Base-by-base conservation (phyloP, 2,329 filamentous ascomycete species). In the Xylogone sp. region DNA sequence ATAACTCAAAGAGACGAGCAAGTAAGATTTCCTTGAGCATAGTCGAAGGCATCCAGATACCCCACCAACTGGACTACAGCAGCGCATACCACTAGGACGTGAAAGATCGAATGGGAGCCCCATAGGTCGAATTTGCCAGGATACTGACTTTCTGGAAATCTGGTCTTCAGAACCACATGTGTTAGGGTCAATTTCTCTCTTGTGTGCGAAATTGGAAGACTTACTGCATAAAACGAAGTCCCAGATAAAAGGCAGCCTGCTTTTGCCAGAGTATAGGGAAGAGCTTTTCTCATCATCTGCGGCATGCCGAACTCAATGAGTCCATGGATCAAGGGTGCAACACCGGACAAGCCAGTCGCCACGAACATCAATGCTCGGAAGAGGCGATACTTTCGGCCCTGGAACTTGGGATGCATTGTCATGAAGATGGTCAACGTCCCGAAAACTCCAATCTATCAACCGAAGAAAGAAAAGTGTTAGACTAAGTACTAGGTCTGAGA, bases 361-460 rank as follows among this genome's bases (percentile, higher is more conserved):
- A 59, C 42, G 44, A 64, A 66, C 22, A 61, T 59, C 2, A 54
- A 52, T 2, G 59, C 48, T 46, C 62, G 53, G 16, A 59, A 57
- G 13, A 48, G 56, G 46, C 62, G 48, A 20, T 59, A 55, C 19
- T 45, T 47, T 13, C 52, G 51, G 20, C 52, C 39, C 9, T 53
- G 49, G 44, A 61, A 62, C 46, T 31, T 52, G 16, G 54, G 60
- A 31, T 57, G 49, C 2, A 65, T 24, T 24, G 57, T 58, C 6
- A 72, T 64, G 44, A 69, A 54, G 9, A 67, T 66, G n/a, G 68
- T 69, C 5, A 67, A 44, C 1, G 60, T 52, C 2, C 65, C 63
- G 21, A 75, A 62, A 7, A 55, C 59, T 9, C 62, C 57, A 22
- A 71, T 72, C 69, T 74, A 56, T 21, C 16, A 21, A 45, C 13